Evolutionary conservation across 1,139 yeast species (phyloP).

Genomic region (Geotrichum phurueaensis): DNA sequence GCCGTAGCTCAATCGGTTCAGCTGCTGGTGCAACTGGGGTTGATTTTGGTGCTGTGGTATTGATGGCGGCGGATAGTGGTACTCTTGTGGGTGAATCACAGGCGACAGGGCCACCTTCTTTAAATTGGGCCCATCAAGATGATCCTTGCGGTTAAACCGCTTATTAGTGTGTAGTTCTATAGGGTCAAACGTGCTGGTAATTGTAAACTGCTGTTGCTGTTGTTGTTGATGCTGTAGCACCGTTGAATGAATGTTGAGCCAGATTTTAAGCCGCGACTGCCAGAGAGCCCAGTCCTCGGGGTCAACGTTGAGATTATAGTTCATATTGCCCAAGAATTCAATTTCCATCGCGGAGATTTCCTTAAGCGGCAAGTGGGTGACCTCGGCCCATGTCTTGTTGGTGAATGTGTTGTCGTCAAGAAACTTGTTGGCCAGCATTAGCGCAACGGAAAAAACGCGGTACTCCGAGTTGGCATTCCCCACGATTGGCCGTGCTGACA

Average conservation of each 20-base stretch:
- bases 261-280: slow-evolving; percentile 26
- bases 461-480: slow-evolving; percentile 42
- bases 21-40: neutral
- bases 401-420: slow-evolving; percentile 93
- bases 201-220: neutral
- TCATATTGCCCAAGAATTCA: slow-evolving; percentile 34
- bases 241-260: slow-evolving; percentile 25
- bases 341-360: slow-evolving; percentile 61
- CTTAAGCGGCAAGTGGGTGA: slow-evolving; percentile 62
- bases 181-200: neutral
- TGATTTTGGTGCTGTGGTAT: neutral
- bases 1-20: neutral
- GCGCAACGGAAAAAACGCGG: slow-evolving; percentile 57
- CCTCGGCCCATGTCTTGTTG: slow-evolving; percentile 87
- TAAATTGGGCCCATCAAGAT: neutral
- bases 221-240: neutral
- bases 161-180: neutral
- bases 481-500: slow-evolving; percentile 26
- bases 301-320: slow-evolving; percentile 31
- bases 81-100: neutral
- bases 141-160: neutral
- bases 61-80: neutral
- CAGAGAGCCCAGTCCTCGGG: slow-evolving; percentile 31
- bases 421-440: slow-evolving; percentile 82
- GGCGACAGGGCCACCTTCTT: neutral